A percentile compares a stretch with the other conserved stretches of the same genome.
Conservation (phyloP, 2,329 filamentous ascomycete genomes). For the Fusarium dimerum region DNA sequence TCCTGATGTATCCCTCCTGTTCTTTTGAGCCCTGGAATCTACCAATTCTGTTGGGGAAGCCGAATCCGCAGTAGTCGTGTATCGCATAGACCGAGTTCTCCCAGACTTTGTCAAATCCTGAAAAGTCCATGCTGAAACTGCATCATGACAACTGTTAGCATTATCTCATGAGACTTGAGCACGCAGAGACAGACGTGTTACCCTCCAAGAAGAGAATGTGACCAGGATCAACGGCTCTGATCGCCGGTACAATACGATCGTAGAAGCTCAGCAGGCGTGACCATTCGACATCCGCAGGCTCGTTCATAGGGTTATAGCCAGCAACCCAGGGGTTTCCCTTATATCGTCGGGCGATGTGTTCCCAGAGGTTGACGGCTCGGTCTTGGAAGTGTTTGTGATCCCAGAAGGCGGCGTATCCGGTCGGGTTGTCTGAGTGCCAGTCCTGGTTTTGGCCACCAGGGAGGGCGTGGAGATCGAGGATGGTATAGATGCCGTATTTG, state of each 20-base stretch:
- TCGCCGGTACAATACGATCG: slow-evolving; percentile 38
- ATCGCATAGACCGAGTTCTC: slow-evolving; percentile 52
- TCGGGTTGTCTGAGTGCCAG: slow-evolving; percentile 45
- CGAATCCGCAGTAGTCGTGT: slow-evolving; percentile 55
- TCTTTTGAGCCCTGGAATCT: slow-evolving; percentile 39
- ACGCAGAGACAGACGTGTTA: slow-evolving; percentile 38
- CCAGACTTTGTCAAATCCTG: slow-evolving; percentile 36
- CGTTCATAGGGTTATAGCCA: slow-evolving; percentile 40
- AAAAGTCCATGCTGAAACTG: slow-evolving; percentile 32
- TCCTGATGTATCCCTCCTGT: slow-evolving; percentile 35
- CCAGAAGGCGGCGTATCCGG: slow-evolving; percentile 45
- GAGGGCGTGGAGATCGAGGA: slow-evolving; percentile 46
- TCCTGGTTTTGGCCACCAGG: slow-evolving; percentile 50
- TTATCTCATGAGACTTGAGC: neutral
- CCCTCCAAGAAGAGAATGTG: slow-evolving; percentile 52
- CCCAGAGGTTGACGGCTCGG: slow-evolving; percentile 44
- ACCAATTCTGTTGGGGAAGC: slow-evolving; percentile 46
- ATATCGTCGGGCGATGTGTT: slow-evolving; percentile 42
- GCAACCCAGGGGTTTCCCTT: slow-evolving; percentile 43
- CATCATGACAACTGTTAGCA: neutral
- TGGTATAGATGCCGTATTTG: slow-evolving; percentile 44
- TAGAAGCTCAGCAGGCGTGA: slow-evolving; percentile 41
- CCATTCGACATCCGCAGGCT: slow-evolving; percentile 33
- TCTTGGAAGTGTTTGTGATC: slow-evolving; percentile 48
- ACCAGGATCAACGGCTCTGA: slow-evolving; percentile 42